A percentile compares a stretch with the other conserved stretches of the same genome.
Evolutionary conservation across 192 early-diverging fungal genomes (phyloP).

Genomic region (Spizellomyces sp.): DNA sequence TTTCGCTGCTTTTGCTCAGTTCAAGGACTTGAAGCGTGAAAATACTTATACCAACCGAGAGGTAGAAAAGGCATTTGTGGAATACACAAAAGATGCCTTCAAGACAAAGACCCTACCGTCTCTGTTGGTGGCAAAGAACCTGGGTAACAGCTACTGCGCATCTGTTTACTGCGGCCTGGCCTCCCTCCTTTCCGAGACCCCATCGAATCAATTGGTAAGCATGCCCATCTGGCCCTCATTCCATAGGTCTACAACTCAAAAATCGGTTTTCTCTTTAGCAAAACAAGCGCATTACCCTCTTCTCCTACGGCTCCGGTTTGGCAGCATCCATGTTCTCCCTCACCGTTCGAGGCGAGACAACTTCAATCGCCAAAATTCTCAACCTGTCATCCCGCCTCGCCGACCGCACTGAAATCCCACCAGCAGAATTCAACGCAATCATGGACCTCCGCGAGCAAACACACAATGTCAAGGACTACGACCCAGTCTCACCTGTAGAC

Average conservation of each 20-base stretch:
- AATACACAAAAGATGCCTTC: conserved; percentile 73
- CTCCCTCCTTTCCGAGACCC: conserved; percentile 74
- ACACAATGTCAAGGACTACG: conserved; percentile 81
- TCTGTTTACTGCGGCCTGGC: conserved; percentile 75
- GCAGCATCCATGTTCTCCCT: conserved; percentile 94
- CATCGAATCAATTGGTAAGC: conserved; percentile 14
- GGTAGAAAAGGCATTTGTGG: conserved; percentile 90
- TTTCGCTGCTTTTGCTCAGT: conserved; percentile 43
- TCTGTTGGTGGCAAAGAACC: conserved; percentile 80
- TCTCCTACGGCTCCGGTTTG: conserved; percentile 97
- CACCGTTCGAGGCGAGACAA: conserved; percentile 70
- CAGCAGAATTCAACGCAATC: conserved; percentile 74
- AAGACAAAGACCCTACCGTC: conserved; percentile 75
- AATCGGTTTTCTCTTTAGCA: conserved; percentile 35
- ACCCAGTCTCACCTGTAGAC: conserved; percentile 69
- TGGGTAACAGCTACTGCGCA: conserved; percentile 94
- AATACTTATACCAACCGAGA: conserved; percentile 85
- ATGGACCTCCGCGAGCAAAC: conserved; percentile 87
- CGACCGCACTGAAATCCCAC: conserved; percentile 72
- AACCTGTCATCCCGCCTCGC: conserved; percentile 73
- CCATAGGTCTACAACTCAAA: conserved; percentile 12
- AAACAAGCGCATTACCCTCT: conserved; percentile 85
- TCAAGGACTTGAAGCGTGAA: conserved; percentile 61
- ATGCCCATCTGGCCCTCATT: not conserved
- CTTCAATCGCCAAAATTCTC: conserved; percentile 62